Evolutionary conservation across 768 basidiomycete species (phyloP), one percentile per base, ranked within the genome.

Genomic region (Pleurotus sapidus): DNA sequence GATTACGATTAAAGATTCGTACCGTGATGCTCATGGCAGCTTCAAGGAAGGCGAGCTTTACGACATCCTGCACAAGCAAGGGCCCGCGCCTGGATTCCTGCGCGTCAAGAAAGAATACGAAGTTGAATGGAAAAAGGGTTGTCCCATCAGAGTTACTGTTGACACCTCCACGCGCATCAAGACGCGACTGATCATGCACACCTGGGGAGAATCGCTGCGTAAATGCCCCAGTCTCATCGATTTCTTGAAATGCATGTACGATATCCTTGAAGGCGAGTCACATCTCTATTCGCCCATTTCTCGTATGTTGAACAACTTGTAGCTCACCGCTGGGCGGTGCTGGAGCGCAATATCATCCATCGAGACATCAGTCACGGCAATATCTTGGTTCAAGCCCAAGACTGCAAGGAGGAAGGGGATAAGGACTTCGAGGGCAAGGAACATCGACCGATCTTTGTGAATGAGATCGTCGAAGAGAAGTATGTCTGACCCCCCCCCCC

Each of bases 21-120:
- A 58, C 43, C 40, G 30, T 18, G 37, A 46, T 18, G 34, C 6
- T 14, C 39, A 47, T 46, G 39, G 50, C 18, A 38, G 42, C 12
- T 46, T 39, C 20, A 38, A 58, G 34, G 57, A 58, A 46, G 50
- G 39, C 43, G 40, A 37, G 20, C 34, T 54, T 27, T 58, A 53
- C 34, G 50, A 58, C 42, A n/a, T 53, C n/a, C 42, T 58, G 30
- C 57, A 53, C 27, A 20, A 18, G n/a, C 39, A 53, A 12, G 23
- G 23, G 12, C 17, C 46, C 20, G 23, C 46, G 12, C 46, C 46
- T 23, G 46, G 46, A 27, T 27, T 27, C 25, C 25, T 27, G 25
- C 25, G 25, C 25, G 25, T 27, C 25, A 27, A 27, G 25, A 6
- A 30, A 7, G 27, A 30, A 30, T 30, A 30, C 8, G 25, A 27